A percentile compares a stretch with the other conserved stretches of the same genome.
These are phyloP conservation scores for Backusella liffmaniae DNA, from an alignment of 192 early-diverging fungal species.

Conservation along the genomic window DNA sequence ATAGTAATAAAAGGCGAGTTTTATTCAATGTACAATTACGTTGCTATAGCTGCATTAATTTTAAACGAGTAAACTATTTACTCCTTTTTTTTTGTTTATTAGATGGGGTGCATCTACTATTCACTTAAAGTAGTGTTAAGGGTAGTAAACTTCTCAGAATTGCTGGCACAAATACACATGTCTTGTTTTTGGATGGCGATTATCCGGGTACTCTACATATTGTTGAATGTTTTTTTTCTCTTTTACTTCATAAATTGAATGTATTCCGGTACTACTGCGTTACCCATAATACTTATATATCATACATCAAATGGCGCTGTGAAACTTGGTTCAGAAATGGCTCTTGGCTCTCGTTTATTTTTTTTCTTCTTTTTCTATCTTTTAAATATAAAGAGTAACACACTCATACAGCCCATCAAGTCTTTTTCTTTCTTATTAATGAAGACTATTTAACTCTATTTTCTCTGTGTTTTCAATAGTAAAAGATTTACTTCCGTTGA, in stretches of 20 bases:
- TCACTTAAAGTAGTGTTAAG: too few species aligned
- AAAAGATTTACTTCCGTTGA: background rate
- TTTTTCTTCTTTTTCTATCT: background rate
- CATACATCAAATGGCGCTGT: background rate
- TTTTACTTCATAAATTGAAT: background rate
- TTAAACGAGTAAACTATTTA: background rate
- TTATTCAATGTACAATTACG: background rate
- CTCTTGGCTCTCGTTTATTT: background rate
- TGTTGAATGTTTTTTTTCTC: background rate
- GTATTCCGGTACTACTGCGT: background rate
- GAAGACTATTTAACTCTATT: background rate
- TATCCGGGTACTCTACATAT: background rate
- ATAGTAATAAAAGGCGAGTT: background rate
- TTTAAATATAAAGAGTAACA: background rate
- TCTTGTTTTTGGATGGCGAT: background rate
- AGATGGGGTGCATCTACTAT: too few species aligned
- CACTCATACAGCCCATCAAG: background rate
- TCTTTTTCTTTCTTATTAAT: background rate
- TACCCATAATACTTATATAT: background rate
- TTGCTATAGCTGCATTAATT: background rate
- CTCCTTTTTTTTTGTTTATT: too few species aligned
- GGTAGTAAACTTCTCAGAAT: background rate
- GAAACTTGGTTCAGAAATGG: background rate
- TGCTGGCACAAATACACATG: background rate
- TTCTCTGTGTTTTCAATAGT: background rate